Percentiles rank a stretch among this genome's conserved stretches.
phyloP scores from a whole-genome alignment of 805 yeast species.

The Kuraishia ogatae region DNA sequence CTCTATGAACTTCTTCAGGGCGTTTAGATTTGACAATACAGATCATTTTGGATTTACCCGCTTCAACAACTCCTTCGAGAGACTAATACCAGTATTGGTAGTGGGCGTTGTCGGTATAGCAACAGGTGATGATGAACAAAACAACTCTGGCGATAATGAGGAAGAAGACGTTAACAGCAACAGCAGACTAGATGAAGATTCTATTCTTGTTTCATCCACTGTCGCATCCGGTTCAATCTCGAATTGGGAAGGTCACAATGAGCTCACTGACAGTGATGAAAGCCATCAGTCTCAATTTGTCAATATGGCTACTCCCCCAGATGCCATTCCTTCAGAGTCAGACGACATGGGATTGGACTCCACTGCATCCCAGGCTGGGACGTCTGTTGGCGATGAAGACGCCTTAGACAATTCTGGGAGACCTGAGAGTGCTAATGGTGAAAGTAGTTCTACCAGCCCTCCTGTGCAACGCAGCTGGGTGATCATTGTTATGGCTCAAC shows the following conservation, averaged over 20 bases:
- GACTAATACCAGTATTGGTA: constrained; percentile 19
- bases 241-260: no score
- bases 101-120: constrained; percentile 22
- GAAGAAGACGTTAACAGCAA: background rate
- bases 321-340: background rate
- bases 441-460: background rate
- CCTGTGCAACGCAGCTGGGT: constrained; percentile 41
- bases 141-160: constrained; percentile 2
- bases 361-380: background rate
- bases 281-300: no score
- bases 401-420: background rate
- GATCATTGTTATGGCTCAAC: constrained; percentile 53
- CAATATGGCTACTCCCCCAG: background rate
- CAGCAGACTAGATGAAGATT: background rate
- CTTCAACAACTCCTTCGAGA: constrained; percentile 8
- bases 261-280: no score
- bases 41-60: constrained; percentile 9
- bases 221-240: no score
- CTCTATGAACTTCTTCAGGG: constrained; percentile 30
- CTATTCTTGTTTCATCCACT: background rate
- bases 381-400: background rate
- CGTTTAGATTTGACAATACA: constrained; percentile 28
- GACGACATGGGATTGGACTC: background rate
- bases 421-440: no score
- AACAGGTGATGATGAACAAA: constrained; percentile 8